Percentiles rank a stretch among this genome's conserved stretches.
These are phyloP conservation scores for Acidomyces sp. DNA, from an alignment of 495 filamentous ascomycete species.

Conservation along the genomic window DNA sequence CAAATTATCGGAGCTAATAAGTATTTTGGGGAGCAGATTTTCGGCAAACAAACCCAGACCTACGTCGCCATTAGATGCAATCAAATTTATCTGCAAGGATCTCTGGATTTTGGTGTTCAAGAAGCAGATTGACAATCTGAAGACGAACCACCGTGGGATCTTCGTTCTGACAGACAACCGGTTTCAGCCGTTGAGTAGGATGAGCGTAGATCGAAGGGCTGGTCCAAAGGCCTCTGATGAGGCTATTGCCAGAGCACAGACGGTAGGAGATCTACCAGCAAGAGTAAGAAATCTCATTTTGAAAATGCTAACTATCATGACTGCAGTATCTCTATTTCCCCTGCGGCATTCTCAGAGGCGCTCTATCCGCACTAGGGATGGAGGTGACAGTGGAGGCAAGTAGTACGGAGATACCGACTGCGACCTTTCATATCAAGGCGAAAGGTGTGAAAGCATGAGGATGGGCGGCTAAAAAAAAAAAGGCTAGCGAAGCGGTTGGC, in stretches of 20 bases:
- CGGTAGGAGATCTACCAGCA: constrained; percentile 57
- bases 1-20: neutral
- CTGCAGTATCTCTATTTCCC: constrained; percentile 78
- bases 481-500: too few relatives aligned
- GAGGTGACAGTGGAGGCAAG: constrained; percentile 72
- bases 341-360: constrained; percentile 79
- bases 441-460: constrained; percentile 18
- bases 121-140: constrained; percentile 96
- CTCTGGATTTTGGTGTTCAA: constrained; percentile 86
- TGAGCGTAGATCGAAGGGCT: constrained; percentile 54
- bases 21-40: constrained; percentile 44
- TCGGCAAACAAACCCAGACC: constrained; percentile 67
- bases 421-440: constrained; percentile 92
- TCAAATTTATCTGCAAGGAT: constrained; percentile 98
- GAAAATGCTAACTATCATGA: constrained; percentile 2
- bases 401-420: constrained; percentile 67
- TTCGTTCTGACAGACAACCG: constrained; percentile 91
- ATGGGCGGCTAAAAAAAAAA: too few relatives aligned
- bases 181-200: constrained; percentile 76
- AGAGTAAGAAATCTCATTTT: neutral
- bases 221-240: constrained; percentile 29
- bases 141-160: constrained; percentile 93
- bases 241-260: constrained; percentile 63
- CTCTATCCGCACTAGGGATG: constrained; percentile 79
- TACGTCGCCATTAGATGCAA: constrained; percentile 35